These are phyloP conservation scores for Chlamydomonas reinhardtii DNA, from an alignment of 163 green algal genomes.

Conservation along the genomic window DNA sequence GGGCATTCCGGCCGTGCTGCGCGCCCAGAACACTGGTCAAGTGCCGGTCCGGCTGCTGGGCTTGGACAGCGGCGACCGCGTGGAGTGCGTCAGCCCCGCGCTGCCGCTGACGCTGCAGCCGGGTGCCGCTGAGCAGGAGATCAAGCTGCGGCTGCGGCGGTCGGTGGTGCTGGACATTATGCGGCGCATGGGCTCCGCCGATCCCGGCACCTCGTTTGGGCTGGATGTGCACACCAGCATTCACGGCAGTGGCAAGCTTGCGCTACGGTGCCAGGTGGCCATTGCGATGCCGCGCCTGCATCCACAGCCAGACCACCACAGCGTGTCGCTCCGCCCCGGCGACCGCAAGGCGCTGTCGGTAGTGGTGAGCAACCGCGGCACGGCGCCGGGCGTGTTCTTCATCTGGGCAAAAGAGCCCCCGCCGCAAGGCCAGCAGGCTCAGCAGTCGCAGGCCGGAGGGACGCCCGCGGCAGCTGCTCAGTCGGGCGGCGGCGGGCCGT, in stretches of 20 bases:
- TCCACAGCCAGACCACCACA: neutral
- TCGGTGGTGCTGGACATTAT: neutral
- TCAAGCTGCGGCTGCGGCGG: neutral
- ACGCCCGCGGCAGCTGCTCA: too few relatives aligned
- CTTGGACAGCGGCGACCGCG: neutral
- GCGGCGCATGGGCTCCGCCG: too few relatives aligned
- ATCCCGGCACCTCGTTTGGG: too few relatives aligned
- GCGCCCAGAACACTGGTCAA: neutral
- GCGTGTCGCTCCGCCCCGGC: neutral
- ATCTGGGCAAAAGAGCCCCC: neutral
- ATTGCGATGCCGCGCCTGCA: too few relatives aligned
- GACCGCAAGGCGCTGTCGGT: neutral
- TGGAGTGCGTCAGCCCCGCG: neutral
- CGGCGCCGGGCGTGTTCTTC: neutral
- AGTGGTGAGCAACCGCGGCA: neutral
- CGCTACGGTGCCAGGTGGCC: too few relatives aligned
- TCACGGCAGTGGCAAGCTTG: too few relatives aligned
- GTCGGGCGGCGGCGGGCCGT: too few relatives aligned
- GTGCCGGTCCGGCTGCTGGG: neutral
- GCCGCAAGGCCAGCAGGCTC: too few relatives aligned
- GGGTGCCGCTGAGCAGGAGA: neutral
- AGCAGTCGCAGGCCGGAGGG: too few relatives aligned
- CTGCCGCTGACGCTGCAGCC: neutral
- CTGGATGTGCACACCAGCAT: too few relatives aligned
- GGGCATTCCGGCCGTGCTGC: neutral